These are phyloP conservation scores for Kodamaea sp. DNA, from an alignment of 1,139 yeast species.

Conservation along the genomic window DNA sequence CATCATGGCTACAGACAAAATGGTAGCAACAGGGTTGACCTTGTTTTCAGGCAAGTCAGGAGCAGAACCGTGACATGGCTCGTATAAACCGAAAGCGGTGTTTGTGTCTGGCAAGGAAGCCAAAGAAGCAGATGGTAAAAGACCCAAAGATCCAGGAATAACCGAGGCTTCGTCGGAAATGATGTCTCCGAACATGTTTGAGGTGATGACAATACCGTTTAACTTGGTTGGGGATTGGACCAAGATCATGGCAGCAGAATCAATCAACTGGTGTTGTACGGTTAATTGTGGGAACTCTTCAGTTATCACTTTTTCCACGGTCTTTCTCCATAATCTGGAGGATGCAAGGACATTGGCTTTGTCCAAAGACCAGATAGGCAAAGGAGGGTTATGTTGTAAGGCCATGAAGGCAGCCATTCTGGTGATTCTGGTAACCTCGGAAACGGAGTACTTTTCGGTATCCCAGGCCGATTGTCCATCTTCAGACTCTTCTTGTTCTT, in stretches of 20 bases:
- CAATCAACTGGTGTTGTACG: constrained; percentile 91
- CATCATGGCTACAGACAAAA: constrained; percentile 96
- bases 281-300: constrained; percentile 87
- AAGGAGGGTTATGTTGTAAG: constrained; percentile 87
- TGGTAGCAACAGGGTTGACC: constrained; percentile 94
- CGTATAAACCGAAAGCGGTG: constrained; percentile 92
- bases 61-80: constrained; percentile 98
- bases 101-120: constrained; percentile 94
- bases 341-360: constrained; percentile 97
- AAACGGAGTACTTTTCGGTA: constrained; percentile 86
- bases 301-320: constrained; percentile 80
- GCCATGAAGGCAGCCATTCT: constrained; percentile 99
- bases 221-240: constrained; percentile 86
- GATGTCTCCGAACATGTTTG: constrained; percentile 97
- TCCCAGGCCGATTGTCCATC: constrained; percentile 74
- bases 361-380: constrained; percentile 93
- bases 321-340: constrained; percentile 92
- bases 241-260: constrained; percentile 97
- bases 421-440: constrained; percentile 91
- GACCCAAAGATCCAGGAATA: constrained; percentile 95
- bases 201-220: constrained; percentile 89
- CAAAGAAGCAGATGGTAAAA: constrained; percentile 93
- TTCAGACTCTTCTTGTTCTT: constrained; percentile 84
- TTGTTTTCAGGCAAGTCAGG: constrained; percentile 87
- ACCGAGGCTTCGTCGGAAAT: constrained; percentile 97